Percentiles rank a stretch among this genome's conserved stretches.
Conservation (phyloP, 2,329 filamentous ascomycete genomes). For the Aspergillus vadensis region DNA sequence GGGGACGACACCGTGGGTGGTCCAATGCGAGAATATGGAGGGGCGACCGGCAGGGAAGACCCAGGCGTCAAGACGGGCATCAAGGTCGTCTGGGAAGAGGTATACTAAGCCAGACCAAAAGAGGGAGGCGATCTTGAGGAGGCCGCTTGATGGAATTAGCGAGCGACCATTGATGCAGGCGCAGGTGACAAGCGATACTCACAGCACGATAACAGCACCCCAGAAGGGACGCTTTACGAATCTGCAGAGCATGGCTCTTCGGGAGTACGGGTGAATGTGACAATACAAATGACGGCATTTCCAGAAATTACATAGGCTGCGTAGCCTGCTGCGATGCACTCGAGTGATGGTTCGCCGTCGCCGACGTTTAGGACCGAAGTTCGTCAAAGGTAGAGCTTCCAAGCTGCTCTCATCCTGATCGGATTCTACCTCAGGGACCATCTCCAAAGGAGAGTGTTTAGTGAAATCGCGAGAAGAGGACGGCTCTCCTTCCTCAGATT, state of each 20-base stretch:
- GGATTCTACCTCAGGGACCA: neutral
- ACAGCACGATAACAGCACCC: neutral
- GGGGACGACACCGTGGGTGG: conserved; percentile 48
- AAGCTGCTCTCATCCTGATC: neutral
- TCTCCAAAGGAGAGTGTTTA: neutral
- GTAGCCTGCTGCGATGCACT: neutral
- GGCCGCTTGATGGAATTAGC: neutral
- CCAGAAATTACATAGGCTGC: neutral
- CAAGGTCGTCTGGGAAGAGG: conserved; percentile 11
- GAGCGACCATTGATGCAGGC: too few relatives aligned
- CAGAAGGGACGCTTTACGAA: conserved; percentile 6
- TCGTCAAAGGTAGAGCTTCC: neutral
- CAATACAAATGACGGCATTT: neutral
- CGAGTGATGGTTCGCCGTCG: neutral
- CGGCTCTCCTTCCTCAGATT: neutral
- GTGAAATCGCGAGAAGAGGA: neutral
- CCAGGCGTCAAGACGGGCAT: conserved; percentile 11
- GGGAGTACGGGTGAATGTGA: neutral
- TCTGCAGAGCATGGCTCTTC: neutral
- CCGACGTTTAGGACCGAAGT: neutral
- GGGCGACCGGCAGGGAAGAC: conserved; percentile 9
- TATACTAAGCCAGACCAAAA: neutral
- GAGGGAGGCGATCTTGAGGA: conserved; percentile 7
- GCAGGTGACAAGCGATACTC: neutral
- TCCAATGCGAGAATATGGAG: conserved; percentile 14